phyloP scores from a whole-genome alignment of 495 filamentous ascomycete genomes.

The Immersiella caudata region DNA sequence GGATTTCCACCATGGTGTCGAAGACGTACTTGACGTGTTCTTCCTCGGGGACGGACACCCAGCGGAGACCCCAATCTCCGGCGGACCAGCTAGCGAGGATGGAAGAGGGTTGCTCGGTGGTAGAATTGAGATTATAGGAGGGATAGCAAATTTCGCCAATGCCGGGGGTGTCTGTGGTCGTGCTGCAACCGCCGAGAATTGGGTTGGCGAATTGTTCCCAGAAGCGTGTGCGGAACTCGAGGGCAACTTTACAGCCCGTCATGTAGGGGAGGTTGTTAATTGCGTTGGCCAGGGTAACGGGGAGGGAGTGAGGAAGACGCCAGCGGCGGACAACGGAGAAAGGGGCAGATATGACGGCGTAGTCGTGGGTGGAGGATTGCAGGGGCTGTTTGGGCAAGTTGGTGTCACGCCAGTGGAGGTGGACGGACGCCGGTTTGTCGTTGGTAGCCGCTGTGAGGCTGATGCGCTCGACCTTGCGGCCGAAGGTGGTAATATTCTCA shows the following conservation, averaged over 20 bases:
- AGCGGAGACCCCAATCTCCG: conserved; percentile 41
- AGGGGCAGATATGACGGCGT: conserved; percentile 64
- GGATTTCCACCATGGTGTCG: conserved; percentile 53
- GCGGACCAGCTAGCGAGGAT: conserved; percentile 60
- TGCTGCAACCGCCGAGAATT: conserved; percentile 64
- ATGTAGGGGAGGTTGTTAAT: conserved; percentile 62
- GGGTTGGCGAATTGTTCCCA: conserved; percentile 66
- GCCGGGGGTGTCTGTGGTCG: conserved; percentile 58
- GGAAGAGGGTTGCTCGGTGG: conserved; percentile 54
- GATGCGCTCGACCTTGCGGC: conserved; percentile 53
- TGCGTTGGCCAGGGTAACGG: conserved; percentile 55
- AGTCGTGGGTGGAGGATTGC: conserved; percentile 60
- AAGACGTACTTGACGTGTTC: conserved; percentile 40
- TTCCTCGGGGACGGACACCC: conserved; percentile 8
- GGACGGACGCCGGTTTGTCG: conserved; percentile 37
- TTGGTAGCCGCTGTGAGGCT: conserved; percentile 43
- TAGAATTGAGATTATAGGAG: conserved; percentile 63
- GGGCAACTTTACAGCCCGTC: conserved; percentile 64
- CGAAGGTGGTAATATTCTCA: conserved; percentile 55
- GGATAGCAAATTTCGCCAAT: conserved; percentile 66
- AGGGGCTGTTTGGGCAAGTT: conserved; percentile 39
- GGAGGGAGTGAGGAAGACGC: conserved; percentile 47
- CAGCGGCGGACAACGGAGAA: conserved; percentile 61
- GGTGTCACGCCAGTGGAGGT: conserved; percentile 49
- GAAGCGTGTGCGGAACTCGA: conserved; percentile 66